Evolutionary conservation across 2,329 filamentous ascomycete species (phyloP).

Genomic region (Helotiales sp.): DNA sequence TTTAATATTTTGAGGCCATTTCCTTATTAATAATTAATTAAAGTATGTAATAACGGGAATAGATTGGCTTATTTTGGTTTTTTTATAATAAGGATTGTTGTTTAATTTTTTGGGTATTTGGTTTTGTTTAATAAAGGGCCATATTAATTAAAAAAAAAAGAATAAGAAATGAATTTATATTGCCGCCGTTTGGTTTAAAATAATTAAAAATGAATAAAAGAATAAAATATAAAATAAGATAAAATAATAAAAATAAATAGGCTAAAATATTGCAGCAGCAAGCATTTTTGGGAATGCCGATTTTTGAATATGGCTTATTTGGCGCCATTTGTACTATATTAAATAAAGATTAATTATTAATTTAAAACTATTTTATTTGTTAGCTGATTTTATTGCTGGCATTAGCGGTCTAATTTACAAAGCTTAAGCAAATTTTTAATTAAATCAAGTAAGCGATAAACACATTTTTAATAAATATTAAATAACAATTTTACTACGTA

Average conservation of each 20-base stretch:
- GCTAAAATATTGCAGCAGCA: constrained; percentile 9
- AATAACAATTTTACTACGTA: too few relatives aligned
- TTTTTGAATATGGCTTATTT: too few relatives aligned
- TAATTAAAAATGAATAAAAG: constrained; percentile 8
- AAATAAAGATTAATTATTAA: too few relatives aligned
- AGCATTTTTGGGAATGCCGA: constrained; percentile 23
- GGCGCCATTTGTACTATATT: too few relatives aligned
- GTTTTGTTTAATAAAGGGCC: constrained; percentile 33
- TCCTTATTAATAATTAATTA: constrained; percentile 34
- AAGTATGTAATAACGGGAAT: constrained; percentile 28
- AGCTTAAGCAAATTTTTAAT: too few relatives aligned
- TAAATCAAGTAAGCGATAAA: too few relatives aligned
- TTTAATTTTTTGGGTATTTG: constrained; percentile 32
- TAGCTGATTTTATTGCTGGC: too few relatives aligned
- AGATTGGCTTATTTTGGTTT: constrained; percentile 27
- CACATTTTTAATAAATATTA: too few relatives aligned
- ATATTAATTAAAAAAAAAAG: constrained; percentile 34
- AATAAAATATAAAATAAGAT: constrained; percentile 8
- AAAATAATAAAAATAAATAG: too few relatives aligned
- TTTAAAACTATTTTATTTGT: too few relatives aligned
- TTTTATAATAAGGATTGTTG: constrained; percentile 33
- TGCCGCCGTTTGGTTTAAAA: constrained; percentile 25
- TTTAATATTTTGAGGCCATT: constrained; percentile 34
- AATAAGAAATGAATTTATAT: constrained; percentile 29
- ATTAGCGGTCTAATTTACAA: too few relatives aligned